A percentile compares a stretch with the other conserved stretches of the same genome.
phyloP scores from a whole-genome alignment of 371 early-diverging fungal genomes.

The Saksenaea vasiformis region DNA sequence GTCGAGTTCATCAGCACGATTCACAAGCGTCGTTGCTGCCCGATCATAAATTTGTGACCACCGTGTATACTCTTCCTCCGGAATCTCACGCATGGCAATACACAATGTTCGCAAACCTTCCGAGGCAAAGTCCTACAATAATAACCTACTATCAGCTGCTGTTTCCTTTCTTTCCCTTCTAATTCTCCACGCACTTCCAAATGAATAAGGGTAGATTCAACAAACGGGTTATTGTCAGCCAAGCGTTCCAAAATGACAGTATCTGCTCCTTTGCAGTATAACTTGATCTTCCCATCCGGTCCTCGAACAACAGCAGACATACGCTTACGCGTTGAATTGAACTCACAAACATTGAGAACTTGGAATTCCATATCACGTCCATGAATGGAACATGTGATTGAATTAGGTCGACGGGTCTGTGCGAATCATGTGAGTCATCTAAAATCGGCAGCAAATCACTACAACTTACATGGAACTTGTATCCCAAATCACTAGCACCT shows the following conservation, averaged over 20 bases:
- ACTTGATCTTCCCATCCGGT: slow-evolving; percentile 87
- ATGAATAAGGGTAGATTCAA: slow-evolving; percentile 74
- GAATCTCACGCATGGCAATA: slow-evolving; percentile 90
- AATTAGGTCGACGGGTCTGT: slow-evolving; percentile 85
- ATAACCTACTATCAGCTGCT: not conserved
- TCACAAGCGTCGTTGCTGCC: slow-evolving; percentile 87
- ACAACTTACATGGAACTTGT: slow-evolving; percentile 54
- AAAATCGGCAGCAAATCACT: too few relatives aligned
- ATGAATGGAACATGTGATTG: slow-evolving; percentile 74
- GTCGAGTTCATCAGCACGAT: slow-evolving; percentile 86
- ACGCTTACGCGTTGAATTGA: slow-evolving; percentile 96
- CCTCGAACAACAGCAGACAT: slow-evolving; percentile 94
- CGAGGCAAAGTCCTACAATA: slow-evolving; percentile 74
- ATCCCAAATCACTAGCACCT: slow-evolving; percentile 71
- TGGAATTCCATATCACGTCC: slow-evolving; percentile 76
- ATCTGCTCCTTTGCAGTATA: slow-evolving; percentile 99
- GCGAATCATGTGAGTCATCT: not conserved
- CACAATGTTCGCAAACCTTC: slow-evolving; percentile 95
- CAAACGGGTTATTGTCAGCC: slow-evolving; percentile 74
- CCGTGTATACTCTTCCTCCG: slow-evolving; percentile 83
- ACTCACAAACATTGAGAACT: slow-evolving; percentile 94
- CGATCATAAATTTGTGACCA: slow-evolving; percentile 87
- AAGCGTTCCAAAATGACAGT: slow-evolving; percentile 96
- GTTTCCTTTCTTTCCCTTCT: not conserved
- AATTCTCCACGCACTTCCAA: slow-evolving; percentile 55